These are phyloP conservation scores for Annulohypoxylon truncatum DNA, from an alignment of 2,329 filamentous ascomycete species.

Conservation along the genomic window DNA sequence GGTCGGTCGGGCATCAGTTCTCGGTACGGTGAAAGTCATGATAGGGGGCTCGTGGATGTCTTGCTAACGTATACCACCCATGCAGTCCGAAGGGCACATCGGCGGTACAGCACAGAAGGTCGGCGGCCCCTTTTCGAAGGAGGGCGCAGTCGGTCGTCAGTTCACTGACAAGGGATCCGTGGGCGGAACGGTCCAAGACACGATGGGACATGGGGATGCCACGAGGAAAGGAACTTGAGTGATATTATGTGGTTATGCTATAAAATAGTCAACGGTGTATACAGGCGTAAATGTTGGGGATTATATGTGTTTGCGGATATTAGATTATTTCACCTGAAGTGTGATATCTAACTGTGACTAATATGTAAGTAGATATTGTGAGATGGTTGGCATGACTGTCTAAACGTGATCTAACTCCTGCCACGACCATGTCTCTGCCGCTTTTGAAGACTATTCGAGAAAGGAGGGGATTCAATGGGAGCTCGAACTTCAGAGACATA, in stretches of 20 bases:
- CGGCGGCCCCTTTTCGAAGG: conserved; percentile 34
- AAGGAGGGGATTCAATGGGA: no score
- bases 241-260: not conserved
- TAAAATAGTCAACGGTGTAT: not conserved
- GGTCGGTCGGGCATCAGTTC: conserved; percentile 36
- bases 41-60: not conserved
- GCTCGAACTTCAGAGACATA: no score
- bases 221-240: conserved; percentile 33
- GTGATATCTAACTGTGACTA: not conserved
- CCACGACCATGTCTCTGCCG: no score
- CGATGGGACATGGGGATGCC: conserved; percentile 28
- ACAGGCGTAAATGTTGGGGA: not conserved
- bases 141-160: conserved; percentile 31
- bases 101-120: conserved; percentile 31
- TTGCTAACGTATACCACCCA: not conserved
- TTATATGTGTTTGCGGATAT: not conserved
- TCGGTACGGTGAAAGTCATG: conserved; percentile 18
- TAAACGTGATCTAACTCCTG: no score
- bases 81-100: conserved; percentile 34
- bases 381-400: no score
- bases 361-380: no score
- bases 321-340: no score
- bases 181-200: conserved; percentile 35
- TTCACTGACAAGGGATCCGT: conserved; percentile 36
- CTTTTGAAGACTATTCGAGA: no score